Evolutionary conservation across 768 basidiomycete genomes (phyloP), one percentile per base, ranked within the genome.

Genomic region (Psilocybe sp.): DNA sequence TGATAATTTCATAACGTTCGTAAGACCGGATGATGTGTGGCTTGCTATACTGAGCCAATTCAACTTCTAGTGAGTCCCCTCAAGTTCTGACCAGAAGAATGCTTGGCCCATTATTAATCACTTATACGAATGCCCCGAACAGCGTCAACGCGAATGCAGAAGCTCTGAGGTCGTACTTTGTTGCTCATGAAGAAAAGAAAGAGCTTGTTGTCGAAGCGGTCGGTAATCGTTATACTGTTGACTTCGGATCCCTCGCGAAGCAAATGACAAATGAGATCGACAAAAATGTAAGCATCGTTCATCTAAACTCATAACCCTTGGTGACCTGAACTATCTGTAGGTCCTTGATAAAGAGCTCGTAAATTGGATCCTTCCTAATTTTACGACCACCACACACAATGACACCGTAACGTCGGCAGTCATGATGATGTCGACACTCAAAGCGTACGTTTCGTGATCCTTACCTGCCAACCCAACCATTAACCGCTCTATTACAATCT

Each of bases 21-120:
- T 9, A 40, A 61, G 62, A 7, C 78, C 77, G 5, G 78, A 80
- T 46, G 78, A 80, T 56, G 66, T 79, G 33, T 79, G 78, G 74
- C 59, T 71, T 2, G 68, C 73, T 1, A 74, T 76, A 39, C 51
- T 73, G 5, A 59, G 54, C n/a, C 73, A 75, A 51, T 67, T 74
- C 31, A 68, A 62, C 39, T 65, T 70, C 51, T 74, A 72, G 64
- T 65, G 42, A 13, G 59, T 49, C 18, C n/a, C n/a, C n/a, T n/a
- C n/a, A n/a, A n/a, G n/a, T n/a, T n/a, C n/a, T n/a, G n/a, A n/a
- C n/a, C n/a, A n/a, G n/a, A n/a, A n/a, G n/a, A n/a, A n/a, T n/a
- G n/a, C n/a, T n/a, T n/a, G n/a, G 23, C 23, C 23, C 3, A 4
- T 3, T 7, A 42, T 33, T 10, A 12, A 35, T 14, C n/a, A 12